Conservation (phyloP, 2,329 filamentous ascomycete genomes). For the Neofusicoccum laricinum region DNA sequence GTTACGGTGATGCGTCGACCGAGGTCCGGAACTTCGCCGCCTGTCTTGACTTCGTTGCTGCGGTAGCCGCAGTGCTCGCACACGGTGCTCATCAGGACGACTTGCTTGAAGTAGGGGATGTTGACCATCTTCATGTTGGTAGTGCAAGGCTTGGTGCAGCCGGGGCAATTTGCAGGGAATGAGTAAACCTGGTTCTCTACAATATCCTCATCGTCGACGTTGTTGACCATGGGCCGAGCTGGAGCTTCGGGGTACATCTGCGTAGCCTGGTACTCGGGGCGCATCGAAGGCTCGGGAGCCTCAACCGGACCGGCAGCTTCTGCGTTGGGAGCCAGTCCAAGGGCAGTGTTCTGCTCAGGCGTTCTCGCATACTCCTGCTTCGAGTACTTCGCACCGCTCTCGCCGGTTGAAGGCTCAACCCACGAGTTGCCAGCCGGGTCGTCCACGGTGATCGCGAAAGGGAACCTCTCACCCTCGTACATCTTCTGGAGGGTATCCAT, state of each 20-base stretch:
- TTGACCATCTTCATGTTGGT: constrained; percentile 99
- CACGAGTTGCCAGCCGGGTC: constrained; percentile 95
- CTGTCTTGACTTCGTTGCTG: constrained; percentile 96
- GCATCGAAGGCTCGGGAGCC: constrained; percentile 56
- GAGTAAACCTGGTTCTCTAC: constrained; percentile 89
- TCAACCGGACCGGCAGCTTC: constrained; percentile 32
- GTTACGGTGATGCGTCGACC: constrained; percentile 79
- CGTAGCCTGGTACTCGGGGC: constrained; percentile 51
- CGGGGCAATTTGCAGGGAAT: constrained; percentile 88
- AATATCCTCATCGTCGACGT: constrained; percentile 69
- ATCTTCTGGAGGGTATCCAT: constrained; percentile 73
- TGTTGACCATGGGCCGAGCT: constrained; percentile 37
- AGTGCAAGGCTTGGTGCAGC: constrained; percentile 78
- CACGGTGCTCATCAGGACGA: constrained; percentile 90
- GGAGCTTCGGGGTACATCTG: constrained; percentile 45
- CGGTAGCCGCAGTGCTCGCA: constrained; percentile 92
- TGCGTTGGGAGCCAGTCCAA: constrained; percentile 65
- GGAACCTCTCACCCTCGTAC: constrained; percentile 72
- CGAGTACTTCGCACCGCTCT: constrained; percentile 83
- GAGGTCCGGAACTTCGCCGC: constrained; percentile 82
- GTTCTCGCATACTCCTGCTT: constrained; percentile 82
- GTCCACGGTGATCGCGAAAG: constrained; percentile 84
- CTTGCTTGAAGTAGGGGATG: constrained; percentile 97
- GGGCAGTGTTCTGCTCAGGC: constrained; percentile 77
- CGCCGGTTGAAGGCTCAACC: constrained; percentile 77